Conservation (phyloP, 202 grass and related monocot species). For the Dendrocalamus latiflorus region DNA sequence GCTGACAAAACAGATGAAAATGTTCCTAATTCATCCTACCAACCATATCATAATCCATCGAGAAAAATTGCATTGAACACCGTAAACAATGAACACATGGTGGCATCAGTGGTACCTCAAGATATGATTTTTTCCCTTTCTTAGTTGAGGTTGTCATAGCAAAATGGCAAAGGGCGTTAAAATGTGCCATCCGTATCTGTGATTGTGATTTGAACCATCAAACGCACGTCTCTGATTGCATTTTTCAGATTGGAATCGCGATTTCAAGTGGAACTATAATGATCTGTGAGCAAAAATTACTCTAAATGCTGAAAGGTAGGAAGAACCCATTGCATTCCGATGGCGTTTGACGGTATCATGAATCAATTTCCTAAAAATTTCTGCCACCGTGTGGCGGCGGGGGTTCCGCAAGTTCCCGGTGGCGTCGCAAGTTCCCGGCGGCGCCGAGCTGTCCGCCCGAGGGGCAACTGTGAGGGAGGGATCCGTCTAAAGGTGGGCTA, state of each 20-base stretch:
- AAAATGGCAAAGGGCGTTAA: neutral
- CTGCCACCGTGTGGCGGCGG: too few relatives aligned
- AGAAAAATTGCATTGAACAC: too few relatives aligned
- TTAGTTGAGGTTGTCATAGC: neutral
- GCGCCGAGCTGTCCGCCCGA: too few relatives aligned
- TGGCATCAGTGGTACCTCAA: too few relatives aligned
- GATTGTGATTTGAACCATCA: neutral
- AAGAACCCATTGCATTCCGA: too few relatives aligned
- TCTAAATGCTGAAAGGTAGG: neutral
- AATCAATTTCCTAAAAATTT: too few relatives aligned
- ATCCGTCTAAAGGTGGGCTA: too few relatives aligned
- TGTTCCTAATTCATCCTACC: neutral
- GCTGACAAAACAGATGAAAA: neutral
- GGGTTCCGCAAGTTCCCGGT: too few relatives aligned
- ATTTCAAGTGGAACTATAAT: neutral
- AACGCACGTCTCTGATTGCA: neutral
- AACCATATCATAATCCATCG: neutral
- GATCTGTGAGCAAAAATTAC: neutral
- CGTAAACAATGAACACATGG: neutral
- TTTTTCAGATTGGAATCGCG: neutral
- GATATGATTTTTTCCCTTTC: too few relatives aligned
- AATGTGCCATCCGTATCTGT: neutral
- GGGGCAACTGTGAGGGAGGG: too few relatives aligned
- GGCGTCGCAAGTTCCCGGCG: too few relatives aligned
- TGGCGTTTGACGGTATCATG: too few relatives aligned